Percentiles rank a stretch among this genome's conserved stretches.
Conservation (phyloP, 1,284 basidiomycete species). For the Tilletia horrida region DNA sequence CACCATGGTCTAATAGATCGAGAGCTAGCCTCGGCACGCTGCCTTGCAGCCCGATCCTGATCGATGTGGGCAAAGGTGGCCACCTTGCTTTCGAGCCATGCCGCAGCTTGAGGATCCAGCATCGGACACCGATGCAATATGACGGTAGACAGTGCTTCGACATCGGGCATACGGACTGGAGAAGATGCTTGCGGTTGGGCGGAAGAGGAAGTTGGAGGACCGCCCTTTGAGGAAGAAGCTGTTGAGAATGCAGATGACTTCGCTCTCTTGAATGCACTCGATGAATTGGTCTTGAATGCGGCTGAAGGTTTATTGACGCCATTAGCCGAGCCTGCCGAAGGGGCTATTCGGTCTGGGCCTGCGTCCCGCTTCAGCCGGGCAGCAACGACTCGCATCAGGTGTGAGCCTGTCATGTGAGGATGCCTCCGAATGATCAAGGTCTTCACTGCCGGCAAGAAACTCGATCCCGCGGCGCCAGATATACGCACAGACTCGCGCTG, state of each 20-base stretch:
- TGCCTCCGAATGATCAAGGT: constrained; percentile 7
- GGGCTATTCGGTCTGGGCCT: not conserved
- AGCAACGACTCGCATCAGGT: constrained; percentile 3
- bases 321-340: no score
- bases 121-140: not conserved
- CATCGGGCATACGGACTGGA: not conserved
- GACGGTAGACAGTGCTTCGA: not conserved
- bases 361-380: not conserved
- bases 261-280: constrained; percentile 8
- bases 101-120: not conserved
- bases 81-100: not conserved
- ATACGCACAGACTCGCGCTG: not conserved
- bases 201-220: not conserved
- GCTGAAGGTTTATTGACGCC: not conserved
- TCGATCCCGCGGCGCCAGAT: not conserved
- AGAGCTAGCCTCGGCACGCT: not conserved
- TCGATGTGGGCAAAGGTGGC: not conserved
- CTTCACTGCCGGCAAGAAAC: constrained; percentile 1
- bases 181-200: not conserved
- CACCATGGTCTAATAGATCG: constrained; percentile 8
- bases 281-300: not conserved
- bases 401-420: not conserved
- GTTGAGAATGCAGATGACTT: not conserved
- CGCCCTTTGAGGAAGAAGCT: not conserved
- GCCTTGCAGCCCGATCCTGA: not conserved